A percentile compares a stretch with the other conserved stretches of the same genome.
phyloP scores from a whole-genome alignment of 2,329 filamentous ascomycete genomes.

The Clarireedia homoeocarpa region DNA sequence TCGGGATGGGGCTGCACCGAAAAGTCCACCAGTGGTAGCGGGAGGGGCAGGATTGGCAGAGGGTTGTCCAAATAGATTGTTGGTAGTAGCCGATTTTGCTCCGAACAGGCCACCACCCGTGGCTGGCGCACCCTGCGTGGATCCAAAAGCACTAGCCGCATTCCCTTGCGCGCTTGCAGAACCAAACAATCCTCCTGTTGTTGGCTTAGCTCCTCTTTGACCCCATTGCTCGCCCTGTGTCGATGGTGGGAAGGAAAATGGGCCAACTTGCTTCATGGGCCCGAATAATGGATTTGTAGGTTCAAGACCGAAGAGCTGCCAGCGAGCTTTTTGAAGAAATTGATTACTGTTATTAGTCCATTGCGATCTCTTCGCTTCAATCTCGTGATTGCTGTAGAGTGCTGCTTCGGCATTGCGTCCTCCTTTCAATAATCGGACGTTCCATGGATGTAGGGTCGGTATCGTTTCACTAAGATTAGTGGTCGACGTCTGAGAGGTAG shows the following conservation, averaged over 20 bases:
- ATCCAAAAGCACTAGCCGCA: background rate
- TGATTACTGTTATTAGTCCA: slow-evolving; percentile 17
- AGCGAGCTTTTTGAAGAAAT: slow-evolving; percentile 25
- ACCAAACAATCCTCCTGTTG: background rate
- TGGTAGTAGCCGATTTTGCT: background rate
- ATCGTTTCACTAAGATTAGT: slow-evolving; percentile 40
- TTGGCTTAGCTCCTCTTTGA: background rate
- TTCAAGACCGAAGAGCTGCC: slow-evolving; percentile 1
- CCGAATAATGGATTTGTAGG: background rate
- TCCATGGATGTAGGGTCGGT: slow-evolving; percentile 39
- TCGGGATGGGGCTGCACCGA: background rate
- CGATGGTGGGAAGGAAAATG: background rate
- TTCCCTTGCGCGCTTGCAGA: background rate
- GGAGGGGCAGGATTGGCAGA: background rate
- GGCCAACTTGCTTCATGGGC: background rate
- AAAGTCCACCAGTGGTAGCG: background rate
- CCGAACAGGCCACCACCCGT: background rate
- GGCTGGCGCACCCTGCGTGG: background rate
- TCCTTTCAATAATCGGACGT: slow-evolving; percentile 34
- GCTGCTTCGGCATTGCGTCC: slow-evolving; percentile 13
- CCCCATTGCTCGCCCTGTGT: background rate
- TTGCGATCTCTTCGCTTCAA: slow-evolving; percentile 32
- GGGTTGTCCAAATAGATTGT: background rate
- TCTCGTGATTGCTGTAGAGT: slow-evolving; percentile 20
- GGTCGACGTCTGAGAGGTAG: slow-evolving; percentile 43